A percentile compares a stretch with the other conserved stretches of the same genome.
These are phyloP conservation scores for Stylonectria norvegica DNA, from an alignment of 2,329 filamentous ascomycete species.

Conservation along the genomic window DNA sequence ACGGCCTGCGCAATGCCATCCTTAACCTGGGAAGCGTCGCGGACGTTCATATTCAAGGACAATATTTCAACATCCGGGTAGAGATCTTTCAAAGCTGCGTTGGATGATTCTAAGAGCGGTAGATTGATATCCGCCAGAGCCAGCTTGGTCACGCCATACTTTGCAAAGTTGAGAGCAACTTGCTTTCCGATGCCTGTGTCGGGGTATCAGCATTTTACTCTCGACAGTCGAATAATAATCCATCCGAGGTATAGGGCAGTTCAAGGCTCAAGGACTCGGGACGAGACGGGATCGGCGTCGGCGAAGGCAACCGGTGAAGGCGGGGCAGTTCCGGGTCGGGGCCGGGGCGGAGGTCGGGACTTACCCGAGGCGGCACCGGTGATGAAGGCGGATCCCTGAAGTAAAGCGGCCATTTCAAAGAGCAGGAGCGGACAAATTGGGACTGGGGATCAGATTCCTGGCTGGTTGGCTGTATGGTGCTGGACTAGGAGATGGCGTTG, in stretches of 20 bases:
- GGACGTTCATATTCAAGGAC: slow-evolving; percentile 44
- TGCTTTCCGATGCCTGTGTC: slow-evolving; percentile 47
- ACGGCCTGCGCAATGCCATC: slow-evolving; percentile 39
- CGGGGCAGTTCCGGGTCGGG: background rate
- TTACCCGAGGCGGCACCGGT: slow-evolving; percentile 46
- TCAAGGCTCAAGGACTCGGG: too few relatives aligned
- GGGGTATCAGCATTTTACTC: too few relatives aligned
- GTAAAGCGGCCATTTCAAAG: slow-evolving; percentile 34
- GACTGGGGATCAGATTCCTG: background rate
- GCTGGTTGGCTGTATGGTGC: background rate
- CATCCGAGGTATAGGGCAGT: too few relatives aligned
- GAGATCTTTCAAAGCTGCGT: slow-evolving; percentile 31
- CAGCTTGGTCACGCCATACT: slow-evolving; percentile 44
- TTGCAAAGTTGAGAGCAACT: slow-evolving; percentile 46
- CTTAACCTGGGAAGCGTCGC: slow-evolving; percentile 41
- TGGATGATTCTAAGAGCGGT: slow-evolving; percentile 29
- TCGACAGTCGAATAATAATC: too few relatives aligned
- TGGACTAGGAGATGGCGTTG: background rate
- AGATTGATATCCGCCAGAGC: slow-evolving; percentile 45
- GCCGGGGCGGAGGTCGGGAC: slow-evolving; percentile 8
- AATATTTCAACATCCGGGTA: slow-evolving; percentile 41
- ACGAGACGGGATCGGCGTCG: too few relatives aligned
- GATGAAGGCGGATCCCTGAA: slow-evolving; percentile 46
- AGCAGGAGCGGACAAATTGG: background rate
- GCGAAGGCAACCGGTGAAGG: slow-evolving; percentile 2